phyloP scores from a whole-genome alignment of 495 filamentous ascomycete species.

The Penicillium cataractarum region DNA sequence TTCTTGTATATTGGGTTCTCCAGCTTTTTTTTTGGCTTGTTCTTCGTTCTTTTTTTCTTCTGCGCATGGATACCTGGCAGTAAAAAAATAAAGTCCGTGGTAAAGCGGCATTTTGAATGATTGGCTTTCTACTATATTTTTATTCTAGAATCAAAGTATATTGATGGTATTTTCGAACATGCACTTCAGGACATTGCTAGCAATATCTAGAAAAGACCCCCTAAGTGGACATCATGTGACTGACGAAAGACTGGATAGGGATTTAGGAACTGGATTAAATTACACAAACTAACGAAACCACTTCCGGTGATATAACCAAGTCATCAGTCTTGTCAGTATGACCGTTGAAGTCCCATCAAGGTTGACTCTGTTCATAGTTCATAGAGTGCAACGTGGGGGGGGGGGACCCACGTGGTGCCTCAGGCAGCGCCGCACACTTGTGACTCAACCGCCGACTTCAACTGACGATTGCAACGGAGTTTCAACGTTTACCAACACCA shows the following conservation, averaged over 20 bases:
- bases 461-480: neutral
- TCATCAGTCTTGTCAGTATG: neutral
- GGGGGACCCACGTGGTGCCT: slow-evolving; percentile 24
- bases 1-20: neutral
- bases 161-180: neutral
- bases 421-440: slow-evolving; percentile 20
- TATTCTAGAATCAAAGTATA: too few relatives aligned
- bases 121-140: neutral
- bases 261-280: too few relatives aligned
- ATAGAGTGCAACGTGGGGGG: neutral
- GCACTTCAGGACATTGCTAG: neutral
- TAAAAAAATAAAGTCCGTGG: neutral
- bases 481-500: neutral
- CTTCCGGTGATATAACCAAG: too few relatives aligned
- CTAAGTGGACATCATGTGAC: too few relatives aligned
- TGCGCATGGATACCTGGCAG: neutral
- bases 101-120: neutral
- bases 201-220: neutral
- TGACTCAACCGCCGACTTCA: slow-evolving; percentile 20
- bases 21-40: neutral
- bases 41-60: neutral
- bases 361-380: neutral
- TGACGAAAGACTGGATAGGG: too few relatives aligned
- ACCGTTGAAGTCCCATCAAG: neutral
- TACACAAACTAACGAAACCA: too few relatives aligned